These are phyloP conservation scores for Blastobotrys elegans DNA, from an alignment of 1,139 yeast species.

Conservation along the genomic window DNA sequence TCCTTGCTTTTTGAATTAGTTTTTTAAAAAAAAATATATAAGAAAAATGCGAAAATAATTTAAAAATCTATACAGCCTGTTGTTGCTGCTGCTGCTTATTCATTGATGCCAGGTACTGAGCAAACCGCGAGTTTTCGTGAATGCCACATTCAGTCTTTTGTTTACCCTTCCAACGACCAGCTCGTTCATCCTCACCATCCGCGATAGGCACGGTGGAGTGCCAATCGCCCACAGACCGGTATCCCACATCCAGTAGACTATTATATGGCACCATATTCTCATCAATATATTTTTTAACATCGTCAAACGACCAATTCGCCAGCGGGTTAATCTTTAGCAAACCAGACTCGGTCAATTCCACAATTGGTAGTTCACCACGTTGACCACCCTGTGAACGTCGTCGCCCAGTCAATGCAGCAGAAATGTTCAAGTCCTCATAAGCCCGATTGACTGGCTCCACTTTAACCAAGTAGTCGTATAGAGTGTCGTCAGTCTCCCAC, in stretches of 20 bases:
- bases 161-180: slow-evolving; percentile 95
- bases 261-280: slow-evolving; percentile 77
- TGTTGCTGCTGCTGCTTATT: neutral
- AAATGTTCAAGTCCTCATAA: slow-evolving; percentile 61
- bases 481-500: slow-evolving; percentile 79
- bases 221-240: slow-evolving; percentile 92
- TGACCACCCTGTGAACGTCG: slow-evolving; percentile 88
- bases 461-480: slow-evolving; percentile 82
- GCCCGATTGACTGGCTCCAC: slow-evolving; percentile 93
- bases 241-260: slow-evolving; percentile 76
- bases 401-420: slow-evolving; percentile 89
- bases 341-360: slow-evolving; percentile 70
- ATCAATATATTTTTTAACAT: slow-evolving; percentile 67
- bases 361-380: slow-evolving; percentile 64
- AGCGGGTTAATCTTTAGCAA: slow-evolving; percentile 85
- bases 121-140: slow-evolving; percentile 72
- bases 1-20: no score
- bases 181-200: slow-evolving; percentile 91
- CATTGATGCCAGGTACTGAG: slow-evolving; percentile 44
- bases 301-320: slow-evolving; percentile 73
- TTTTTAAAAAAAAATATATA: no score
- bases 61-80: no score
- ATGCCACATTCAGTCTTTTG: slow-evolving; percentile 95
- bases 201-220: slow-evolving; percentile 88
- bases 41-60: no score